Evolutionary conservation across 176 grass and related monocot species (phyloP).

Genomic region (Triticum turgidum): DNA sequence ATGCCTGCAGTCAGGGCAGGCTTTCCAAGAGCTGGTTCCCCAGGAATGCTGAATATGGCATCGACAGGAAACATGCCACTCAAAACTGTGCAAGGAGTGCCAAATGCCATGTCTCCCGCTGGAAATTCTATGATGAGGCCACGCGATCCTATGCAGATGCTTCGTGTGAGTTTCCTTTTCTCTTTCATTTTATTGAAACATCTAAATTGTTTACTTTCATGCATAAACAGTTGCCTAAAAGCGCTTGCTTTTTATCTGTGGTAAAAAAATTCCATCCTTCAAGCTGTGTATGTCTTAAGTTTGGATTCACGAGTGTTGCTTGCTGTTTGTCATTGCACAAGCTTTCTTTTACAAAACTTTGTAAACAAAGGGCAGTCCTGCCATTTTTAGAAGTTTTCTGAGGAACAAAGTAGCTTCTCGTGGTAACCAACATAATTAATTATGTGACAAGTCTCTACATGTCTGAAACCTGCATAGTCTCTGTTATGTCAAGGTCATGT

Average conservation of each 20-base stretch:
- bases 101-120: slow-evolving; percentile 39
- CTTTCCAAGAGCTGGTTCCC: slow-evolving; percentile 59
- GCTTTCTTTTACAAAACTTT: background rate
- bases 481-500: background rate
- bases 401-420: background rate
- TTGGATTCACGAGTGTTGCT: slow-evolving; percentile 2
- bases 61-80: slow-evolving; percentile 51
- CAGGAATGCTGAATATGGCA: slow-evolving; percentile 66
- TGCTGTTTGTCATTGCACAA: slow-evolving; percentile 23
- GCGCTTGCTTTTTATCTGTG: background rate
- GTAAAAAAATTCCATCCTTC: background rate
- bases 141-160: slow-evolving; percentile 62
- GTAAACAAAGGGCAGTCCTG: background rate
- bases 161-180: slow-evolving; percentile 58
- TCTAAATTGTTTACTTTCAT: slow-evolving; percentile 9
- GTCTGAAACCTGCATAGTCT: background rate
- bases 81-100: slow-evolving; percentile 53
- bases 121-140: slow-evolving; percentile 62
- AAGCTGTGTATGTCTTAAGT: slow-evolving; percentile 1
- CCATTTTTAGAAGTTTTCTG: background rate
- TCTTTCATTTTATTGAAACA: slow-evolving; percentile 17
- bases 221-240: background rate
- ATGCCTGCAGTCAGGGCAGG: slow-evolving; percentile 49
- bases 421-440: slow-evolving; percentile 1
- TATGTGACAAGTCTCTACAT: background rate